phyloP scores from a whole-genome alignment of 345 rosid species.

The Fremontodendron californicum region DNA sequence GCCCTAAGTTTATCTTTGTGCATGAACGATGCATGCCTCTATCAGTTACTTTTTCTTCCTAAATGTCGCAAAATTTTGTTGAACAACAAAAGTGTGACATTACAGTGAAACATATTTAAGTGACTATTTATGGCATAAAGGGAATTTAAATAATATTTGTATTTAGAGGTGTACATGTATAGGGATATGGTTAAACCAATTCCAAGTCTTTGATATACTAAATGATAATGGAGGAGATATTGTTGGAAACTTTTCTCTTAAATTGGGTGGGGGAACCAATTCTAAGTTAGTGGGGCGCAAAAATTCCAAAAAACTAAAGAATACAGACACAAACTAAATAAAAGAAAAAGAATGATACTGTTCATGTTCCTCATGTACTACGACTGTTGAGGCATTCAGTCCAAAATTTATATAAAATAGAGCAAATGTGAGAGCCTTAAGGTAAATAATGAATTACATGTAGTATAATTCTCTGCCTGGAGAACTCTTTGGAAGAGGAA shows the following conservation, averaged over 20 bases:
- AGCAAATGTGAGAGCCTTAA: neutral
- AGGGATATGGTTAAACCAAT: neutral
- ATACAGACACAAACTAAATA: neutral
- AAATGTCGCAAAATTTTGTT: neutral
- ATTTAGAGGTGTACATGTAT: neutral
- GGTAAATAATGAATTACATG: slow-evolving; percentile 34
- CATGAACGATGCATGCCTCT: neutral
- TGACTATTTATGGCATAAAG: neutral
- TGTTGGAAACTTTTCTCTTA: neutral
- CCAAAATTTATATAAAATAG: neutral
- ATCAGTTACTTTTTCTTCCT: neutral
- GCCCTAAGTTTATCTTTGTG: neutral
- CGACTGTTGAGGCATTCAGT: neutral
- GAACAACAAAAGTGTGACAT: neutral
- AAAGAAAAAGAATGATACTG: neutral
- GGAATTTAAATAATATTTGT: neutral
- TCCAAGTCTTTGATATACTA: slow-evolving; percentile 1
- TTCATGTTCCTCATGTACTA: neutral
- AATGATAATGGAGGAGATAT: neutral
- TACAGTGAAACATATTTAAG: neutral
- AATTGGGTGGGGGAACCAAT: neutral
- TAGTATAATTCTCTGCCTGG: slow-evolving; percentile 59
- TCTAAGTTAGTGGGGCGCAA: neutral
- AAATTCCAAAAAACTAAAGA: neutral
- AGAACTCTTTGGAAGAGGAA: slow-evolving; percentile 54